Evolutionary conservation across 192 early-diverging fungal genomes (phyloP), one percentile per base, ranked within the genome.

Genomic region (Coemansia asiatica): DNA sequence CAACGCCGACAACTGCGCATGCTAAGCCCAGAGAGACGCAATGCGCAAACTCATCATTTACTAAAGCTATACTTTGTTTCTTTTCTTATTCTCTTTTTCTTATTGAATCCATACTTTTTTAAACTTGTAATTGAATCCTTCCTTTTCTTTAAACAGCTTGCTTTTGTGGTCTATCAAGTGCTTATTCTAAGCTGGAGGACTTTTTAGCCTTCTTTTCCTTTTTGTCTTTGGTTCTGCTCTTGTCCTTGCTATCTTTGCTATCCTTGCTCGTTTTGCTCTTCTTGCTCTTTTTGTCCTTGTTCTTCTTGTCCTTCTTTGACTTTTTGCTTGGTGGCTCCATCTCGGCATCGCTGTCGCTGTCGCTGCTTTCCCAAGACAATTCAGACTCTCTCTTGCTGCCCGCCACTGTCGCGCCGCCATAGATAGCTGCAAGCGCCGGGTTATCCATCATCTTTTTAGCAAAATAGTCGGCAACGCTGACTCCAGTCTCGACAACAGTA

Each of bases 401-500:
- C 25, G 48, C 31, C 4, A 27, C 26, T 12, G 63, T 40, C 38
- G 28, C 28, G 4, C 38, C 57, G 15, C 72, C 74, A 22, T 80
- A 72, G 35, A 76, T 69, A 1, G 79, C 70, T 18, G 71, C 74
- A 18, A 76, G 50, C 19, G 63, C 71, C 38, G 79, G 79, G 40
- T 82, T 76, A 0, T 67, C 64, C 0, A 63, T 57, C 55, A 76
- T 64, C 49, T 82, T 82, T 10, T 67, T 44, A 0, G 79, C 79
- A 69, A 82, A 82, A 47, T 82, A 82, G 16, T 82, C 79, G 19
- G 60, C 26, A n/a, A 73, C 63, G 22, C 67, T 74, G 15, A 82
- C 60, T 22, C 60, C 68, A 2, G 74, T 61, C 49, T 64, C 56
- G 6, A 69, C 51, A 10, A 69, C 51, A 10, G 57, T 76, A 10